phyloP scores from a whole-genome alignment of 306 rosid genomes.

The Pyrus communis region DNA sequence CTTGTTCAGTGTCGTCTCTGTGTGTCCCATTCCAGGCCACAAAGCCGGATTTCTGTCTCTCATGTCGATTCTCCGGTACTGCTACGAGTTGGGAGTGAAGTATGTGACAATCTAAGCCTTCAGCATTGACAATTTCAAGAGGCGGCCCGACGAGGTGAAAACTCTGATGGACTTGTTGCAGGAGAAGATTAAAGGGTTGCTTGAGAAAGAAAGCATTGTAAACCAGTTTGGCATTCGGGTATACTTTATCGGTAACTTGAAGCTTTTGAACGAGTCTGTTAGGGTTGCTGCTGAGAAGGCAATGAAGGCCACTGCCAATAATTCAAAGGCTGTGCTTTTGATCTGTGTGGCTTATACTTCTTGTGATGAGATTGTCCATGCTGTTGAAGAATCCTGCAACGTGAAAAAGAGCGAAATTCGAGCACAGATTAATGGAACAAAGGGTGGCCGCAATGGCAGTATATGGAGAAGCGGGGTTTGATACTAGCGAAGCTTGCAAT shows the following conservation, averaged over 20 bases:
- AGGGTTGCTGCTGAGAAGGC: conserved; percentile 59
- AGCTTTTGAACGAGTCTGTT: conserved; percentile 43
- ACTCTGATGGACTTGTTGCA: conserved; percentile 61
- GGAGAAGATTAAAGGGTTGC: conserved; percentile 59
- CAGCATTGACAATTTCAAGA: conserved; percentile 76
- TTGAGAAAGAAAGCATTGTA: conserved; percentile 39
- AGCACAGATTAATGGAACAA: conserved; percentile 10
- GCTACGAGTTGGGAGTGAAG: conserved; percentile 67
- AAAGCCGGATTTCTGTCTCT: conserved; percentile 57
- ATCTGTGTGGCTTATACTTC: conserved; percentile 70
- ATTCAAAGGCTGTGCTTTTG: conserved; percentile 38
- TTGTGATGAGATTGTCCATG: conserved; percentile 54
- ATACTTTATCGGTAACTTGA: conserved; percentile 56
- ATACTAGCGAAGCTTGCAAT: neutral
- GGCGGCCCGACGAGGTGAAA: conserved; percentile 53
- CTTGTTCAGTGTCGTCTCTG: conserved; percentile 39
- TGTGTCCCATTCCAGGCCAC: conserved; percentile 74
- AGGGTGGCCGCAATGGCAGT: conserved; percentile 9
- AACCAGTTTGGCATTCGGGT: conserved; percentile 52
- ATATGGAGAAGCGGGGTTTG: neutral
- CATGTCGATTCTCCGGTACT: conserved; percentile 43
- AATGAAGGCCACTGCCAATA: conserved; percentile 54
- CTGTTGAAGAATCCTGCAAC: conserved; percentile 53
- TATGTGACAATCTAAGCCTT: conserved; percentile 67
- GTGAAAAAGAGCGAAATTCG: conserved; percentile 38